Conservation (phyloP, 495 filamentous ascomycete species). For the Bombardia bombarda region DNA sequence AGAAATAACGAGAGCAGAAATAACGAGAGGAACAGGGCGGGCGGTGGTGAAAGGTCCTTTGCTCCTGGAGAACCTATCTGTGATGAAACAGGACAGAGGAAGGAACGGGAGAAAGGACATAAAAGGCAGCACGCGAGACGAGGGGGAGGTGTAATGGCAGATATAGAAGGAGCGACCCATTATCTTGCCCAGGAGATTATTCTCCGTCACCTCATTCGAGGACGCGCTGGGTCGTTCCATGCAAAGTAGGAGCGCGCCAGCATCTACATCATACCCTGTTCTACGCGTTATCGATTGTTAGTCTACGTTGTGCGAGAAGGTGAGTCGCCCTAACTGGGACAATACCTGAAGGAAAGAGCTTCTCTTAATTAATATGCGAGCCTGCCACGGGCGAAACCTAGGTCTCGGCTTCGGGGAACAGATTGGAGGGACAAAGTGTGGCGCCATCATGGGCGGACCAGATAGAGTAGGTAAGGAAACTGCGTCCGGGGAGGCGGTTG, state of each 20-base stretch:
- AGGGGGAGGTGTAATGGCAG: conserved; percentile 4
- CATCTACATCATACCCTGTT: too few species aligned
- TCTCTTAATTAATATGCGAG: conserved; percentile 7
- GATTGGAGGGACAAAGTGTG: background rate
- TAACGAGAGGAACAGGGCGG: too few species aligned
- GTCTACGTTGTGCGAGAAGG: too few species aligned
- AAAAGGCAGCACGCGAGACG: conserved; percentile 5
- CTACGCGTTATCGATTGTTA: too few species aligned
- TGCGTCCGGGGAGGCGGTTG: conserved; percentile 7
- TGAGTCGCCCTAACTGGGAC: too few species aligned
- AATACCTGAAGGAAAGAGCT: too few species aligned
- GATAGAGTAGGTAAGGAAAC: too few species aligned
- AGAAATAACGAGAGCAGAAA: too few species aligned
- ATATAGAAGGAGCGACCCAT: conserved; percentile 20
- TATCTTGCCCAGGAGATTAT: background rate
- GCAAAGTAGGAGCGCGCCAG: too few species aligned
- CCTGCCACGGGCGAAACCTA: background rate
- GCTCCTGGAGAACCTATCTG: too few species aligned
- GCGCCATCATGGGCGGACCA: background rate
- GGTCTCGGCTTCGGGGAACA: conserved; percentile 7
- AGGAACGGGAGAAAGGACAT: background rate
- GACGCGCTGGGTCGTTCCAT: background rate
- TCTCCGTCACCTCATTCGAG: background rate
- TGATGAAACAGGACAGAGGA: conserved; percentile 4
- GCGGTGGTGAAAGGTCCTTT: too few species aligned